A percentile compares a stretch with the other conserved stretches of the same genome.
Evolutionary conservation across 2,329 filamentous ascomycete genomes (phyloP).

Genomic region (Diaporthe citri): DNA sequence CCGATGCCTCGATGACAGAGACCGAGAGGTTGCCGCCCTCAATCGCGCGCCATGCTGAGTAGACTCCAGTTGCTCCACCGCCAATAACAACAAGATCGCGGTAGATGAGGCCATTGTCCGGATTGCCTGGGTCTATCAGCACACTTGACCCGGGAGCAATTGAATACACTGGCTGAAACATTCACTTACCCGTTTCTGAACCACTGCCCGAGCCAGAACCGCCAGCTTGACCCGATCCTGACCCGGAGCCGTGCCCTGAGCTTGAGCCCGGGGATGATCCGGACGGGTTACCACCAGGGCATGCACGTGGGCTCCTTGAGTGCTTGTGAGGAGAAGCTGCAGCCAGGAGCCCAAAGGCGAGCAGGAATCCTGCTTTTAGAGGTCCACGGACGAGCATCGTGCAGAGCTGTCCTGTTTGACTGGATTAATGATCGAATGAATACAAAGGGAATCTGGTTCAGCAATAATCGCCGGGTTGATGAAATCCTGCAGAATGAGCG

Average conservation of each 20-base stretch:
- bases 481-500: background rate
- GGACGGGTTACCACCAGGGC: background rate
- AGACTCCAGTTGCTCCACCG: conserved; percentile 42
- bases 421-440: background rate
- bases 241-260: background rate
- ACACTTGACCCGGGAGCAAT: background rate
- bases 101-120: background rate
- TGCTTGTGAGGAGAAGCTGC: conserved; percentile 11
- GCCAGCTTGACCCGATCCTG: background rate
- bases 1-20: conserved; percentile 41
- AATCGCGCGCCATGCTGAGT: conserved; percentile 41
- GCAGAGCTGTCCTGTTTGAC: too few relatives aligned
- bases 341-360: background rate
- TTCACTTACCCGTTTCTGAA: background rate
- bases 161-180: background rate
- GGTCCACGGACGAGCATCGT: background rate
- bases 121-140: background rate
- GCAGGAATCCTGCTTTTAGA: background rate
- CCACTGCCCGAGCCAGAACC: background rate
- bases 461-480: background rate
- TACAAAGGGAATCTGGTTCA: background rate
- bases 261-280: background rate
- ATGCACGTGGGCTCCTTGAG: background rate
- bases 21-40: conserved; percentile 41
- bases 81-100: conserved; percentile 43